phyloP scores from a whole-genome alignment of 768 basidiomycete genomes.

The Rhizopogon salebrosus region DNA sequence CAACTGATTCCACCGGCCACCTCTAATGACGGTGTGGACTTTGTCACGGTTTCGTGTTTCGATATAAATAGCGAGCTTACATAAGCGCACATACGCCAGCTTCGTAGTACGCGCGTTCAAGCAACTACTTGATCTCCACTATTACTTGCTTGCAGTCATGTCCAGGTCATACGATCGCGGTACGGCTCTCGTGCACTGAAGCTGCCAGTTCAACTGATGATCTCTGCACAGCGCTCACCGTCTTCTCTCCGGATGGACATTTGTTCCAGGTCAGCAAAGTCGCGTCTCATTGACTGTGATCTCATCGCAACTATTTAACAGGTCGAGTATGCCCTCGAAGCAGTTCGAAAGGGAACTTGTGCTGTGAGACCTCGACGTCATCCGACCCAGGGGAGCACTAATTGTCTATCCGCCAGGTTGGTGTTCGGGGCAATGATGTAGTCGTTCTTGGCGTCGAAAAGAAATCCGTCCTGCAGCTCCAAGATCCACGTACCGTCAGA shows the following conservation, averaged over 20 bases:
- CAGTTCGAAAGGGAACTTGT: slow-evolving; percentile 94
- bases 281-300: slow-evolving; percentile 21
- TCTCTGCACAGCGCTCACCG: slow-evolving; percentile 74
- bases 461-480: slow-evolving; percentile 95
- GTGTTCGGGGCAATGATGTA: slow-evolving; percentile 89
- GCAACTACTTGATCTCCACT: slow-evolving; percentile 1
- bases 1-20: no score
- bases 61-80: slow-evolving; percentile 9
- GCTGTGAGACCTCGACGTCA: slow-evolving; percentile 54
- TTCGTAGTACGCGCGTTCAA: slow-evolving; percentile 46
- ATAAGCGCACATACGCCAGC: slow-evolving; percentile 23
- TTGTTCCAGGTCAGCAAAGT: slow-evolving; percentile 76
- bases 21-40: background rate
- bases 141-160: slow-evolving; percentile 36
- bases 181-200: slow-evolving; percentile 28
- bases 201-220: background rate
- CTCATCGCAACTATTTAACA: slow-evolving; percentile 31
- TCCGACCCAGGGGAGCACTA: background rate
- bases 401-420: slow-evolving; percentile 55
- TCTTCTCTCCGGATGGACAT: slow-evolving; percentile 98
- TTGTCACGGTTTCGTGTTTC: background rate
- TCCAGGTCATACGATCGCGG: slow-evolving; percentile 98
- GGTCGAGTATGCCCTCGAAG: slow-evolving; percentile 99
- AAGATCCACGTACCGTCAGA: slow-evolving; percentile 95
- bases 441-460: slow-evolving; percentile 98